Percentiles rank a stretch among this genome's conserved stretches.
These are phyloP conservation scores for Clavulina sp. DNA, from an alignment of 768 basidiomycete species.

Conservation along the genomic window DNA sequence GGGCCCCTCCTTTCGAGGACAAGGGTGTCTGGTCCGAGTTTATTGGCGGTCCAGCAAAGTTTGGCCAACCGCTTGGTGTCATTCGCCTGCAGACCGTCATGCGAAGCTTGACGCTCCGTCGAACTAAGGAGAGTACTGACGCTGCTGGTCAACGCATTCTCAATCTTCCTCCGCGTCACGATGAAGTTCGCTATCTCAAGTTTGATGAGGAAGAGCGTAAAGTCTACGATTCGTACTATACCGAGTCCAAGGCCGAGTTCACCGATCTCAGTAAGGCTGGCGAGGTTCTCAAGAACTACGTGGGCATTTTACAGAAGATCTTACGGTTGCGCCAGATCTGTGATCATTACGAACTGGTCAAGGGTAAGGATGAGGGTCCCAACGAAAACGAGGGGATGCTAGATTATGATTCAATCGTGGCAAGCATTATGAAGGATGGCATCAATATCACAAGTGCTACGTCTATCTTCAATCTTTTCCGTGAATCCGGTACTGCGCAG, in stretches of 20 bases:
- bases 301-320: conserved; percentile 92
- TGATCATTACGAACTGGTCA: conserved; percentile 83
- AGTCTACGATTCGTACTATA: conserved; percentile 79
- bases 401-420: conserved; percentile 64
- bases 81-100: conserved; percentile 92
- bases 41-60: conserved; percentile 85
- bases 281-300: conserved; percentile 96
- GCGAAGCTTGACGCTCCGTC: conserved; percentile 88
- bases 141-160: conserved; percentile 73
- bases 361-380: conserved; percentile 33
- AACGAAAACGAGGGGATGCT: conserved; percentile 28
- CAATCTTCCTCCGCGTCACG: conserved; percentile 74
- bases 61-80: conserved; percentile 74
- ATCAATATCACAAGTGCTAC: conserved; percentile 53
- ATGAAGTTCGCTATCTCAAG: conserved; percentile 70
- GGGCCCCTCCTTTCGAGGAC: conserved; percentile 82
- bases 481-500: conserved; percentile 73
- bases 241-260: conserved; percentile 84
- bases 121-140: conserved; percentile 81
- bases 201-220: conserved; percentile 66
- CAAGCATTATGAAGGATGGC: conserved; percentile 61
- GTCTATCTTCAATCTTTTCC: conserved; percentile 70
- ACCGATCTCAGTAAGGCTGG: conserved; percentile 71
- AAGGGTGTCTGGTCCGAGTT: conserved; percentile 85
- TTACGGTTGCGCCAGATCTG: conserved; percentile 94